Evolutionary conservation across 352 stramenopile genomes (phyloP).

Genomic region (Hyaloperonospora brassicae): DNA sequence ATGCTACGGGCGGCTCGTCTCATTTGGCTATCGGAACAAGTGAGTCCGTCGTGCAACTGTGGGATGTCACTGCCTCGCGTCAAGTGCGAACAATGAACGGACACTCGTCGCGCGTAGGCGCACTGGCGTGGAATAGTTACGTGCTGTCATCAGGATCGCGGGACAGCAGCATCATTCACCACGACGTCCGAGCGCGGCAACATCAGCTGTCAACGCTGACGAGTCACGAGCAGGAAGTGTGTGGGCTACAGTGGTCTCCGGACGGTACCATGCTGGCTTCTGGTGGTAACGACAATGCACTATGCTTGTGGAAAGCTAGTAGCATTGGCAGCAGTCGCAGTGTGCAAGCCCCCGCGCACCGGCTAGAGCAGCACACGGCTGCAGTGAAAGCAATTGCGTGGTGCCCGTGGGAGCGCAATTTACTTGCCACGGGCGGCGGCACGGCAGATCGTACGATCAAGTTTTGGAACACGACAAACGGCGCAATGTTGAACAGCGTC

Average conservation of each 20-base stretch:
- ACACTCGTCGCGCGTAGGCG: constrained; percentile 90
- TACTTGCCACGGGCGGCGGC: constrained; percentile 95
- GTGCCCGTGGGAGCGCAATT: constrained; percentile 96
- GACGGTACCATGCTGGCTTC: constrained; percentile 94
- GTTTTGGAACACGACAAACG: constrained; percentile 96
- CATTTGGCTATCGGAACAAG: constrained; percentile 94
- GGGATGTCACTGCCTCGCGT: constrained; percentile 91
- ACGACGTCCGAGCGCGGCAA: constrained; percentile 55
- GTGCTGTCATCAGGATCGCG: constrained; percentile 90
- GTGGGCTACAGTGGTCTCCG: constrained; percentile 93
- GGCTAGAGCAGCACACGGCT: constrained; percentile 93
- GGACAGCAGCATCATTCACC: constrained; percentile 91
- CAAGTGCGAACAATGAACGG: constrained; percentile 89
- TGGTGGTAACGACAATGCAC: constrained; percentile 96
- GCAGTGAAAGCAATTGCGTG: constrained; percentile 98
- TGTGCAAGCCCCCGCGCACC: constrained; percentile 53
- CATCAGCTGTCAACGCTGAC: constrained; percentile 88
- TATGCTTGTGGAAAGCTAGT: constrained; percentile 94
- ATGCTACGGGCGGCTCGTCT: constrained; percentile 59
- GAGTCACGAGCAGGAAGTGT: constrained; percentile 96
- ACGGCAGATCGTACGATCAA: constrained; percentile 98
- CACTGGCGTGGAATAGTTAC: constrained; percentile 94
- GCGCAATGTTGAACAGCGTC: constrained; percentile 94
- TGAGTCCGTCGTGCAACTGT: constrained; percentile 92
- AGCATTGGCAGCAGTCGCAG: constrained; percentile 65